These are phyloP conservation scores for Coniferiporia sulphurascens DNA, from an alignment of 1,284 basidiomycete species.

Conservation along the genomic window DNA sequence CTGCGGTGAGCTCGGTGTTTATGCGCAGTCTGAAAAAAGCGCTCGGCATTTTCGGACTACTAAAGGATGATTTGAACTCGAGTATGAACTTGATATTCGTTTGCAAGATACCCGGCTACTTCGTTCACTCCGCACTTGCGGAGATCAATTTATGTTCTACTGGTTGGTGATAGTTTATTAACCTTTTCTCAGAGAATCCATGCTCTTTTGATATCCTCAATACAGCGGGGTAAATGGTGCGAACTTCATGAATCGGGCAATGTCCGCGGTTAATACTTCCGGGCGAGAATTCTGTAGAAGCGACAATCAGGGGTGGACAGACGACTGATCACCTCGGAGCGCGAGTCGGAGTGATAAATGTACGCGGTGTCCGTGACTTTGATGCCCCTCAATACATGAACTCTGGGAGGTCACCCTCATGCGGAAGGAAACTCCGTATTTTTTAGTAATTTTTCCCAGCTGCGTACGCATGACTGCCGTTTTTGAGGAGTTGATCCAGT, in stretches of 20 bases:
- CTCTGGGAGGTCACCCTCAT: not conserved
- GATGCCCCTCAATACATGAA: too few relatives aligned
- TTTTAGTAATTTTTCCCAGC: not conserved
- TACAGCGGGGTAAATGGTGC: too few relatives aligned
- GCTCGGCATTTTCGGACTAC: too few relatives aligned
- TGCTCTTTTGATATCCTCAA: too few relatives aligned
- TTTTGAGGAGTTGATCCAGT: too few relatives aligned
- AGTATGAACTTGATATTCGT: too few relatives aligned
- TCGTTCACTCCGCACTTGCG: not conserved
- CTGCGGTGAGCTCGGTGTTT: too few relatives aligned
- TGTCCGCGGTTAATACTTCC: not conserved
- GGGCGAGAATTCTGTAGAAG: not conserved
- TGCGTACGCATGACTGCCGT: not conserved
- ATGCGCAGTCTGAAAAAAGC: too few relatives aligned
- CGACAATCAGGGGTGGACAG: not conserved
- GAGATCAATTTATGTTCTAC: not conserved
- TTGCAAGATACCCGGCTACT: too few relatives aligned
- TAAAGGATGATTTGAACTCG: too few relatives aligned
- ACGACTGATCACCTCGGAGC: not conserved
- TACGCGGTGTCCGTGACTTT: too few relatives aligned
- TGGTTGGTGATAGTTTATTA: not conserved
- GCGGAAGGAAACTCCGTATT: not conserved
- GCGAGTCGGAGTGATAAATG: too few relatives aligned
- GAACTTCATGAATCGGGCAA: not conserved
- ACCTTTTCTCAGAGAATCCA: not conserved